These are phyloP conservation scores for Acrocalymma vagum DNA, from an alignment of 2,329 filamentous ascomycete species.

Conservation along the genomic window DNA sequence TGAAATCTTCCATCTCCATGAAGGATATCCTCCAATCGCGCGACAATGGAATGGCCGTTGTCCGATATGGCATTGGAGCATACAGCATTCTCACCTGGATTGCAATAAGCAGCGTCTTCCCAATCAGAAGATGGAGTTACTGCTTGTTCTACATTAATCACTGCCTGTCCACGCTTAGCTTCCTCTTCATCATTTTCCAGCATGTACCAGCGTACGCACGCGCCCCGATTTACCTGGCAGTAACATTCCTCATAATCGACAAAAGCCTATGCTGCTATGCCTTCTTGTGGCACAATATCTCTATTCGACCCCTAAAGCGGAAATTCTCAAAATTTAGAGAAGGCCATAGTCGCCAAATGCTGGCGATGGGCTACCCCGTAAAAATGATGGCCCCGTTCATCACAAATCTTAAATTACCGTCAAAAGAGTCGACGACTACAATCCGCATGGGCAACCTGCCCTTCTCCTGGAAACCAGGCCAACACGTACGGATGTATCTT, in stretches of 20 bases:
- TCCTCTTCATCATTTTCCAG: slow-evolving; percentile 27
- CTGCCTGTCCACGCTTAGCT: slow-evolving; percentile 27
- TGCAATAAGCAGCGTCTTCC: slow-evolving; percentile 27
- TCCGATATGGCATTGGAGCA: slow-evolving; percentile 33
- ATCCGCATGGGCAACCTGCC: slow-evolving; percentile 32
- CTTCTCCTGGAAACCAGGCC: slow-evolving; percentile 36
- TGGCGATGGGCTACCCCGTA: slow-evolving; percentile 30
- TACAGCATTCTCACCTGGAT: slow-evolving; percentile 35
- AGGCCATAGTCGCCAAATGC: slow-evolving; percentile 14
- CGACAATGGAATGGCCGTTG: slow-evolving; percentile 25
- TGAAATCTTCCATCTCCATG: slow-evolving; percentile 32
- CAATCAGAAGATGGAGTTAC: slow-evolving; percentile 33
- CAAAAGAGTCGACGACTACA: slow-evolving; percentile 22
- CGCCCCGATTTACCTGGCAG: slow-evolving; percentile 26
- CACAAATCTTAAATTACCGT: slow-evolving; percentile 8
- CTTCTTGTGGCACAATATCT: slow-evolving; percentile 29
- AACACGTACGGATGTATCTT: slow-evolving; percentile 37
- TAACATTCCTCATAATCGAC: slow-evolving; percentile 25
- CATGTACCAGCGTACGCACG: slow-evolving; percentile 36
- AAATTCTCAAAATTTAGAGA: slow-evolving; percentile 14
- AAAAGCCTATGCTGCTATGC: slow-evolving; percentile 10
- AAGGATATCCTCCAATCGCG: slow-evolving; percentile 27
- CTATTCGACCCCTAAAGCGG: slow-evolving; percentile 15
- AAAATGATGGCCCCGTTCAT: slow-evolving; percentile 29
- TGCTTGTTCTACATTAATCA: slow-evolving; percentile 37